These are phyloP conservation scores for Athelia sp. DNA, from an alignment of 1,284 basidiomycete genomes.

Conservation along the genomic window DNA sequence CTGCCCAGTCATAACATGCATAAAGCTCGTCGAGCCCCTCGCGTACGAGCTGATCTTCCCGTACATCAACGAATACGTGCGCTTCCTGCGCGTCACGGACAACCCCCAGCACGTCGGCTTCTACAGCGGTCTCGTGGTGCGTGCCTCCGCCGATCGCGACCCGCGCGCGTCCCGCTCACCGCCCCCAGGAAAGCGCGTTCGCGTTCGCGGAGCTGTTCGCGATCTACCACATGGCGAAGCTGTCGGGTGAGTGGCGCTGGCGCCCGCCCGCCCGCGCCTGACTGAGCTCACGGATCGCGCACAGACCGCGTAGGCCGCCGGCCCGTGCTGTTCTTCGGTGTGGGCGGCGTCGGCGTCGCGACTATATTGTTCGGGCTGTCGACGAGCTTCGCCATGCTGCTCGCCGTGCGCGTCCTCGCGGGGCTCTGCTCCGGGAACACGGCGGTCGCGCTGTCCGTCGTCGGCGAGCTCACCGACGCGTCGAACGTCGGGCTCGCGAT, in stretches of 20 bases:
- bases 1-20: slow-evolving; percentile 7
- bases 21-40: slow-evolving; percentile 34
- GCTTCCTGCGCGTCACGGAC: slow-evolving; percentile 25
- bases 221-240: slow-evolving; percentile 60
- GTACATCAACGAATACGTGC: slow-evolving; percentile 36
- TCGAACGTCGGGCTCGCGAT: slow-evolving; percentile 59
- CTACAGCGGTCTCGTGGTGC: slow-evolving; percentile 36
- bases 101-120: slow-evolving; percentile 33
- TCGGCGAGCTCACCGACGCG: slow-evolving; percentile 62
- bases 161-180: neutral
- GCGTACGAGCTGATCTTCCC: slow-evolving; percentile 32
- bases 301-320: slow-evolving; percentile 55
- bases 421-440: slow-evolving; percentile 60
- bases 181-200: slow-evolving; percentile 53
- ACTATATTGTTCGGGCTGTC: slow-evolving; percentile 55
- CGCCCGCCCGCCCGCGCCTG: too few species aligned
- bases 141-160: slow-evolving; percentile 7
- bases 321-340: slow-evolving; percentile 55
- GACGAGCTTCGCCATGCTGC: slow-evolving; percentile 37
- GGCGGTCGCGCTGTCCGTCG: slow-evolving; percentile 55
- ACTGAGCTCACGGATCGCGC: neutral
- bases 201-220: slow-evolving; percentile 55
- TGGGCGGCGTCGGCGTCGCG: slow-evolving; percentile 44
- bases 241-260: slow-evolving; percentile 53
- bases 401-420: slow-evolving; percentile 50